phyloP scores from a whole-genome alignment of 2,329 filamentous ascomycete species.

The Aphanoascus verrucosus region DNA sequence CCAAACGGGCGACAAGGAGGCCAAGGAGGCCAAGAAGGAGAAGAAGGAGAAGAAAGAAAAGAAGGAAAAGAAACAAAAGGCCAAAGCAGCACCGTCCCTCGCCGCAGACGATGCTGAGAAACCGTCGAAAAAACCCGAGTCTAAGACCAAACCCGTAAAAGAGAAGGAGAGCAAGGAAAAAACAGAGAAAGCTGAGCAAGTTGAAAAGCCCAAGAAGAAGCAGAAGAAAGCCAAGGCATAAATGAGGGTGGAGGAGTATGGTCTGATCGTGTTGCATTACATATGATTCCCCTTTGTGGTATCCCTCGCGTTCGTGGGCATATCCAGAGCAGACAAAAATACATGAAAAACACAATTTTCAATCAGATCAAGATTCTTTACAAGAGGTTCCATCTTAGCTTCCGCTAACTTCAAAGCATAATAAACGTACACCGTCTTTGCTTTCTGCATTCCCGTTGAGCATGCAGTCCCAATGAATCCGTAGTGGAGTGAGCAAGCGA shows the following conservation, averaged over 20 bases:
- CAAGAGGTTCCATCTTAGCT: neutral
- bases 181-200: conserved; percentile 4
- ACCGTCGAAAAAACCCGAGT: neutral
- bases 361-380: neutral
- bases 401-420: too few species aligned
- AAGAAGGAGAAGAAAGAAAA: too few species aligned
- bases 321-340: neutral
- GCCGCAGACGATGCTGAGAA: neutral
- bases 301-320: neutral
- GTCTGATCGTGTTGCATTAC: neutral
- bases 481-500: conserved; percentile 19
- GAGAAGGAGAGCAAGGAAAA: conserved; percentile 13
- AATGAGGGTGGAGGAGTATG: neutral
- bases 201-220: conserved; percentile 17
- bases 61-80: conserved; percentile 3
- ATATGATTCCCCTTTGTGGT: neutral
- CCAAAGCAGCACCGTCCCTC: neutral
- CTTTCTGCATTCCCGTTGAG: neutral
- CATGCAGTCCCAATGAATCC: conserved; percentile 1
- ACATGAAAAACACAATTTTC: neutral
- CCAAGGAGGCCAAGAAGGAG: conserved; percentile 6
- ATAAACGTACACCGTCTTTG: neutral
- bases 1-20: neutral
- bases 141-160: neutral
- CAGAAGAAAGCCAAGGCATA: conserved; percentile 28